Conservation (phyloP, 768 basidiomycete genomes). For the Amanita inopinata region DNA sequence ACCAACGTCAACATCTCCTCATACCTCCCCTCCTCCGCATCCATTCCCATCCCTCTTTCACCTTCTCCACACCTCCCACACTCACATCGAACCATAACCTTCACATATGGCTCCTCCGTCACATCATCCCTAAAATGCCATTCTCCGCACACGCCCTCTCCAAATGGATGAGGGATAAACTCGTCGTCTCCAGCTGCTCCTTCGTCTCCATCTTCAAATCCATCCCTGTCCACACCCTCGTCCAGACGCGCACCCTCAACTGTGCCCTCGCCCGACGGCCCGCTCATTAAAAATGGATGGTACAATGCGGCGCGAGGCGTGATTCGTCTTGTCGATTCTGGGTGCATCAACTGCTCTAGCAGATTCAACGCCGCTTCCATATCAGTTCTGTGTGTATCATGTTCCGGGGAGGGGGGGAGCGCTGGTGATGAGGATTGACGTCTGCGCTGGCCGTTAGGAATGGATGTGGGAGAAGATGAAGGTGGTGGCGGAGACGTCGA, state of each 20-base stretch:
- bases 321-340: constrained; percentile 68
- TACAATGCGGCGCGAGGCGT: constrained; percentile 70
- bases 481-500: constrained; percentile 10
- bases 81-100: constrained; percentile 27
- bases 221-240: constrained; percentile 26
- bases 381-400: constrained; percentile 38
- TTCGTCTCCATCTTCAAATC: constrained; percentile 7
- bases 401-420: constrained; percentile 12
- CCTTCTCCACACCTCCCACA: constrained; percentile 18
- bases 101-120: constrained; percentile 45
- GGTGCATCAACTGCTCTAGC: constrained; percentile 60
- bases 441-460: not conserved
- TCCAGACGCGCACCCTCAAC: constrained; percentile 2
- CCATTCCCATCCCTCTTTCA: too few species aligned
- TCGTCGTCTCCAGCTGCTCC: constrained; percentile 44
- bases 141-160: constrained; percentile 55
- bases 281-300: constrained; percentile 59
- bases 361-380: constrained; percentile 67
- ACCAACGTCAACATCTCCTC: constrained; percentile 23
- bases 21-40: constrained; percentile 18
- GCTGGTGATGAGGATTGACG: constrained; percentile 7
- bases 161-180: constrained; percentile 59
- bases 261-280: constrained; percentile 4
- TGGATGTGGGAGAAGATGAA: constrained; percentile 12
- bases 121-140: constrained; percentile 51